A percentile compares a stretch with the other conserved stretches of the same genome.
phyloP scores from a whole-genome alignment of 306 rosid genomes.

The Medicago ruthenica region DNA sequence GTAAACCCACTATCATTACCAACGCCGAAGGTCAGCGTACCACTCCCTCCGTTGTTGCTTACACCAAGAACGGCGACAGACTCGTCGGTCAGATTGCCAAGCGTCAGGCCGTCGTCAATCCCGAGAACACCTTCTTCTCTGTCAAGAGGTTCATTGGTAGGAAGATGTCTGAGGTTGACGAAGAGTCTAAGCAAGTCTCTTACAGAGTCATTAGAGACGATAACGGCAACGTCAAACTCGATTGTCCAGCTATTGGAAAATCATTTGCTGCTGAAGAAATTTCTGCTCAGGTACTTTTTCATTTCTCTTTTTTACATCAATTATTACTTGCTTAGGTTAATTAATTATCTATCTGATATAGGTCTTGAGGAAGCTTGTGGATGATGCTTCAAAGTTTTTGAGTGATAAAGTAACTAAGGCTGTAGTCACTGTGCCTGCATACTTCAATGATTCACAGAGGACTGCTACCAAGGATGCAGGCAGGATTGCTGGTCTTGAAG shows the following conservation, averaged over 20 bases:
- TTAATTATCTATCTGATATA: constrained; percentile 1
- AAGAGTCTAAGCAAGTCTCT: constrained; percentile 89
- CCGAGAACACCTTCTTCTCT: constrained; percentile 86
- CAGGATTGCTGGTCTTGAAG: constrained; percentile 94
- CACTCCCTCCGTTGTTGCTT: constrained; percentile 93
- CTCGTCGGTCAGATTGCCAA: constrained; percentile 91
- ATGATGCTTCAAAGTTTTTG: constrained; percentile 94
- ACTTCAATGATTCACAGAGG: constrained; percentile 98
- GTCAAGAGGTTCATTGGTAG: constrained; percentile 92
- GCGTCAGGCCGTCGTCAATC: constrained; percentile 90
- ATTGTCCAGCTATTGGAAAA: constrained; percentile 82
- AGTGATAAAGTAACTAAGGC: constrained; percentile 97
- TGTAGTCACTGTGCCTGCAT: constrained; percentile 96
- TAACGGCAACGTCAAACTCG: constrained; percentile 85
- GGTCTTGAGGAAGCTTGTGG: constrained; percentile 97
- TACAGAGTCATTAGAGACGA: constrained; percentile 80
- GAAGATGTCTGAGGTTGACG: constrained; percentile 92
- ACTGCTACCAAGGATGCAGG: constrained; percentile 99
- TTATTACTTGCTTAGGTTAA: background rate
- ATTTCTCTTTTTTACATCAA: background rate
- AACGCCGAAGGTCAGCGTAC: constrained; percentile 93
- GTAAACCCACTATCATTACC: constrained; percentile 79
- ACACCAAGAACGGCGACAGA: constrained; percentile 83
- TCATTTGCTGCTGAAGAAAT: constrained; percentile 90
- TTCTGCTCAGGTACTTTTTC: constrained; percentile 77